Evolutionary conservation across 345 rosid genomes (phyloP), one percentile per base, ranked within the genome.

Genomic region (Acer saccharum): DNA sequence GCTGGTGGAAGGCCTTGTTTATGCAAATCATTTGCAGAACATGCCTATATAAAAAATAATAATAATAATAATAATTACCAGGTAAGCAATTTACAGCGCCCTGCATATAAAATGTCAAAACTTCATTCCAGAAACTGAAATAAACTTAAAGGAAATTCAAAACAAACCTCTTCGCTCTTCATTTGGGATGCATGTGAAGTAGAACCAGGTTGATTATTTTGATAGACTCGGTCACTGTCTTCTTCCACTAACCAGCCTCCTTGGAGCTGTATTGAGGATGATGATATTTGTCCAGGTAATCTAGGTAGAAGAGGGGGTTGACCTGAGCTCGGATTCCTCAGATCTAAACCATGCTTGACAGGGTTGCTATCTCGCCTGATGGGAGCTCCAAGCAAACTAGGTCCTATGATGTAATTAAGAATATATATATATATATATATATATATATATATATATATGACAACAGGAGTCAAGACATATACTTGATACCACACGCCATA

Each of bases 341-440:
- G 69, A 79, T 90, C 94, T 55, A 82, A 79, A 83, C 79, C 81
- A 76, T 79, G 85, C 77, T 83, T 87, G 84, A 83, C 89, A 78
- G 68, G 65, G 82, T 77, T 81, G 78, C 68, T 82, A 77, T 90
- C 98, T 76, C 89, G 88, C 84, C 89, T 89, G 32, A 80, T 82
- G 78, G 97, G 94, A 86, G 88, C 87, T 77, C 98, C 98, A 83
- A 92, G 97, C 87, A 97, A 86, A 78, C 97, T 87, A 81, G 98
- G 94, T 86, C 84, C 99, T 93, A 82, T 46, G 66, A 83, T 62
- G 69, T 67, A 77, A 69, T 57, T 29, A 83, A 77, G 58, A 68
- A 64, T 27, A 83, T 54, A 77, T 4, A 32, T 3, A 21, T 68
- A 78, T 55, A 32, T 3, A 21, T 68, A 78, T 55, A n/a, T n/a